A percentile compares a stretch with the other conserved stretches of the same genome.
Conservation (phyloP, 345 rosid species). For the Populus nigra region DNA sequence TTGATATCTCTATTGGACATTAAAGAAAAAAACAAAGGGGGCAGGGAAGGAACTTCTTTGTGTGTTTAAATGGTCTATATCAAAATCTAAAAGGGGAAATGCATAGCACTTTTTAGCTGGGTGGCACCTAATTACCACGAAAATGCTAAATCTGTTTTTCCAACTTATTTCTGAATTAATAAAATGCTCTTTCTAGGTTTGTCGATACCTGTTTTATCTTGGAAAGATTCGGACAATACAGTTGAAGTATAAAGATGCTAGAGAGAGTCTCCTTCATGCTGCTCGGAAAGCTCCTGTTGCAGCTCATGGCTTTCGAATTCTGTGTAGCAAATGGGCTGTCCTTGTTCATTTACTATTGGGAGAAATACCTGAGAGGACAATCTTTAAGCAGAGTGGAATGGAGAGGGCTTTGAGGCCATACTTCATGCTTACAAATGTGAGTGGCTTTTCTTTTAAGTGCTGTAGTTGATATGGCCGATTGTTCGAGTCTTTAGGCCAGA, state of each 20-base stretch:
- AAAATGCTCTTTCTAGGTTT: conserved; percentile 49
- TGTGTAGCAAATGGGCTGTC: conserved; percentile 79
- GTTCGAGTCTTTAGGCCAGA: no score
- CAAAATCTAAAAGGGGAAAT: neutral
- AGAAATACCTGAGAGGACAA: conserved; percentile 79
- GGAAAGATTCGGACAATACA: conserved; percentile 85
- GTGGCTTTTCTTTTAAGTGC: conserved; percentile 9
- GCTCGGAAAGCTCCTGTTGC: conserved; percentile 80
- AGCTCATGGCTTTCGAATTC: conserved; percentile 68
- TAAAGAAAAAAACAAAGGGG: neutral
- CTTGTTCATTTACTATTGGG: conserved; percentile 69
- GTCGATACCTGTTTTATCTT: conserved; percentile 74
- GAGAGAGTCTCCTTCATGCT: conserved; percentile 80
- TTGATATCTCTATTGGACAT: neutral
- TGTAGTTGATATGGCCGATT: neutral
- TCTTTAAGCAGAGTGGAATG: conserved; percentile 83
- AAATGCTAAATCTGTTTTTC: neutral
- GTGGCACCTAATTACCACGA: neutral
- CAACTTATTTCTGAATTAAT: neutral
- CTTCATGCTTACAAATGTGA: conserved; percentile 84
- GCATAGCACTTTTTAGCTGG: neutral
- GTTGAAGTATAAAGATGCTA: conserved; percentile 79
- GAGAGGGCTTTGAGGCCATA: conserved; percentile 73
- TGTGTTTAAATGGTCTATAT: neutral
- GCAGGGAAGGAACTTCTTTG: neutral